phyloP scores from a whole-genome alignment of 2,329 filamentous ascomycete genomes.

The Alternaria ventricosa region DNA sequence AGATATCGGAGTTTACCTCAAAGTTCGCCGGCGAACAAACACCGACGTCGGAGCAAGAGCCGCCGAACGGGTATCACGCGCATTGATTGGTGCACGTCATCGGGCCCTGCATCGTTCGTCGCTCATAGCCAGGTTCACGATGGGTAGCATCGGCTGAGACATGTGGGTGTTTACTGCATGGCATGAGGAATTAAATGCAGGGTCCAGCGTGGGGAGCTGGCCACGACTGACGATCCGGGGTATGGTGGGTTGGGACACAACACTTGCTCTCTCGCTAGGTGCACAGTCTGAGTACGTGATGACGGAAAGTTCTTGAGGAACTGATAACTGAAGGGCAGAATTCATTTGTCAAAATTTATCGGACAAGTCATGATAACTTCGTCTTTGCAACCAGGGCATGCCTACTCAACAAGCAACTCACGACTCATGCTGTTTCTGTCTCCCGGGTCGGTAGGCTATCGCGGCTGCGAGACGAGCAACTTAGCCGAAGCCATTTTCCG shows the following conservation, averaged over 20 bases:
- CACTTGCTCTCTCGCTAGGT: neutral
- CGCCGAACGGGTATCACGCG: slow-evolving; percentile 10
- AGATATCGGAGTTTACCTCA: slow-evolving; percentile 11
- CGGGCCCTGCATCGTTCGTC: neutral
- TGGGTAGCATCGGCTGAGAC: slow-evolving; percentile 14
- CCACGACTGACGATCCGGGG: neutral
- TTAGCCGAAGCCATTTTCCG: neutral
- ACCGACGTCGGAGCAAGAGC: slow-evolving; percentile 25
- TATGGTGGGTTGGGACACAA: neutral
- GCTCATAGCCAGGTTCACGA: neutral
- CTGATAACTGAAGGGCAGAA: neutral
- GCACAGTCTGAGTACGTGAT: neutral
- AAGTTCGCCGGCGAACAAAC: slow-evolving; percentile 10
- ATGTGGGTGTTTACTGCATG: neutral
- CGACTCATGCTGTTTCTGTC: neutral
- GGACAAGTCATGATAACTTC: neutral
- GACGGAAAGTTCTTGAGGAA: neutral
- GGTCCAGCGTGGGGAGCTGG: neutral
- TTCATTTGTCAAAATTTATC: neutral
- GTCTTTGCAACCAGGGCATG: neutral
- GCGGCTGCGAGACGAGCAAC: neutral
- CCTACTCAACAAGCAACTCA: neutral
- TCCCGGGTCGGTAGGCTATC: neutral
- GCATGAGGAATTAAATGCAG: neutral
- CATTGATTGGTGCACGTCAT: slow-evolving; percentile 9